A percentile compares a stretch with the other conserved stretches of the same genome.
Evolutionary conservation across 768 basidiomycete species (phyloP).

Genomic region (Ramaria rubella): DNA sequence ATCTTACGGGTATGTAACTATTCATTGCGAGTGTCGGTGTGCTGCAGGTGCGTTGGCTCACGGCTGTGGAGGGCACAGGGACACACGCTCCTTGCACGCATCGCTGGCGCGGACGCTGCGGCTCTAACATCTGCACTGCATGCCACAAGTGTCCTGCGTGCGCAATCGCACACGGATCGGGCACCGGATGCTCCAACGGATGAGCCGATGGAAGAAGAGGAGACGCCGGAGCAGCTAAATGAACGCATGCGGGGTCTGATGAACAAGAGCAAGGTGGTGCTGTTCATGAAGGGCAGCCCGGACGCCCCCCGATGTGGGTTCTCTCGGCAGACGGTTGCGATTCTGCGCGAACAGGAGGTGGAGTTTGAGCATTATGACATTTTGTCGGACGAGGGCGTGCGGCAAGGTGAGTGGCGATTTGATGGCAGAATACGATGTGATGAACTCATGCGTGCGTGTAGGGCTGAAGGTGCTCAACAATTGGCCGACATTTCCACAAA

Average conservation of each 20-base stretch:
- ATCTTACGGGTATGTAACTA: conserved; percentile 72
- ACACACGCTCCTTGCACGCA: conserved; percentile 72
- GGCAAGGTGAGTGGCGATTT: conserved; percentile 52
- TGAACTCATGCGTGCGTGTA: conserved; percentile 3
- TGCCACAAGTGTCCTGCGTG: conserved; percentile 28
- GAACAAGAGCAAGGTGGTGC: conserved; percentile 68
- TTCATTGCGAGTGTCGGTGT: no score
- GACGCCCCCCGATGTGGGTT: conserved; percentile 79
- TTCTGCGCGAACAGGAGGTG: conserved; percentile 59
- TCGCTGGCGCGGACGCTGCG: conserved; percentile 73
- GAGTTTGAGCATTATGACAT: conserved; percentile 80
- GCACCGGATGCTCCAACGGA: conserved; percentile 22
- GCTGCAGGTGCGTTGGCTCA: neutral
- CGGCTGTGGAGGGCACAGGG: conserved; percentile 50
- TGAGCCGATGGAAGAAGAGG: conserved; percentile 16
- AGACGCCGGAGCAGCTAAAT: conserved; percentile 56
- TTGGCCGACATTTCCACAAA: conserved; percentile 87
- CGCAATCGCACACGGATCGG: conserved; percentile 30
- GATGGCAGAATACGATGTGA: neutral
- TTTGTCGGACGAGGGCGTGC: conserved; percentile 68
- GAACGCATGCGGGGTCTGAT: conserved; percentile 63
- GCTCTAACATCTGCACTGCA: conserved; percentile 60
- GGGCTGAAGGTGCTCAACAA: conserved; percentile 67
- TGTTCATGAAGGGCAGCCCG: conserved; percentile 90
- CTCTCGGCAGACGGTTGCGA: conserved; percentile 62